phyloP scores from a whole-genome alignment of 225 moss, liverwort and hornwort species.

The Pleurozium schreberi region DNA sequence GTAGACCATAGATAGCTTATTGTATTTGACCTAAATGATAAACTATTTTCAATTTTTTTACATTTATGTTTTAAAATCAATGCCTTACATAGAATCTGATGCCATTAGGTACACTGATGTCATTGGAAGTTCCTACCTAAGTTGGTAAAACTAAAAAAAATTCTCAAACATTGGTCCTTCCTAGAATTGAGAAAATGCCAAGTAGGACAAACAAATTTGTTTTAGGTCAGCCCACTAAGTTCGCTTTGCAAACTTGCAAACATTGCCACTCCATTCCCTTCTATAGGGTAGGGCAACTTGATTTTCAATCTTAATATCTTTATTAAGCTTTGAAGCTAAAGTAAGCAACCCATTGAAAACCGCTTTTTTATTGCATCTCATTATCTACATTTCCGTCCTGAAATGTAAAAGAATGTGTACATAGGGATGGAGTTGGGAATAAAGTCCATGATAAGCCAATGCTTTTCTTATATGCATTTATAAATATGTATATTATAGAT shows the following conservation, averaged over 20 bases:
- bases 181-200: not conserved
- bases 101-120: no score
- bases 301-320: not conserved
- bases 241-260: not conserved
- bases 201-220: no score
- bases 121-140: no score
- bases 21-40: no score
- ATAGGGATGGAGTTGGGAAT: not conserved
- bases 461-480: no score
- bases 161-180: not conserved
- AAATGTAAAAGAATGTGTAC: not conserved
- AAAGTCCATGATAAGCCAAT: not conserved
- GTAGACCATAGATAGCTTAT: no score
- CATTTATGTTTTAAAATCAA: no score
- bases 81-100: no score
- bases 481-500: no score
- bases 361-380: fast-evolving
- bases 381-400: not conserved
- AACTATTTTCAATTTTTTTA: no score
- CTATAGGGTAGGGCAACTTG: fast-evolving
- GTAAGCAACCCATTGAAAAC: not conserved
- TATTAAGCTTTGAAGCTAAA: not conserved
- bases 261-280: fast-evolving
- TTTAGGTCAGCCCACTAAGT: not conserved
- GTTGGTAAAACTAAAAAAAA: not conserved